These are phyloP conservation scores for Eucalyptus pauciflora DNA, from an alignment of 345 rosid genomes.

Conservation along the genomic window DNA sequence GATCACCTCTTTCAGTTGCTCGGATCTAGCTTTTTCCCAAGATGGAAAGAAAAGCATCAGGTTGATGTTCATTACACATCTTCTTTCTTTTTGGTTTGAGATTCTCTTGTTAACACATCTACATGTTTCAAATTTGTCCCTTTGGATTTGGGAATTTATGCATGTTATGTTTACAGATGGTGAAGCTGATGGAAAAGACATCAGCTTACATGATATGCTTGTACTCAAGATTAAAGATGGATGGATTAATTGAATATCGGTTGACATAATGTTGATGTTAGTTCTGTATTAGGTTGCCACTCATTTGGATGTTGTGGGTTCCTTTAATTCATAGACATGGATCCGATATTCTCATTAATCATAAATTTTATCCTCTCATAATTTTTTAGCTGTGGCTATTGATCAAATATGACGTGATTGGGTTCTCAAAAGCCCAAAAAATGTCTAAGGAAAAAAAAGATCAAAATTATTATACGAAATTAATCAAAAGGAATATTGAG, in stretches of 20 bases:
- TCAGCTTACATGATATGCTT: neutral
- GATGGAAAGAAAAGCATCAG: constrained; percentile 99
- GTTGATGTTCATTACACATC: constrained; percentile 5
- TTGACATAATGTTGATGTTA: neutral
- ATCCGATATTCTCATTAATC: neutral
- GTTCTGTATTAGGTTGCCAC: neutral
- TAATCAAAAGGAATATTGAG: neutral
- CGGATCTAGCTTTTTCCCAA: constrained; percentile 83
- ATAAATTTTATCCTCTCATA: neutral
- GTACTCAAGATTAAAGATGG: neutral
- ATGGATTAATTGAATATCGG: neutral
- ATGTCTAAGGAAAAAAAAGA: neutral
- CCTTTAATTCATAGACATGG: neutral
- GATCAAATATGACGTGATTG: neutral
- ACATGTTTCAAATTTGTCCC: neutral
- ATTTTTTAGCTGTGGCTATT: neutral
- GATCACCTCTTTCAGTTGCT: constrained; percentile 91
- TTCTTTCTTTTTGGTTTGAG: neutral
- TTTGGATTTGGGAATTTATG: neutral
- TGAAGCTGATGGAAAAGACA: neutral
- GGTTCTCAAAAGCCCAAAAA: neutral
- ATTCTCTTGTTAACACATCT: neutral
- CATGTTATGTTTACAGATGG: neutral
- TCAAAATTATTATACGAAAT: neutral
- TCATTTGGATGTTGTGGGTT: neutral